phyloP scores from a whole-genome alignment of 2,329 filamentous ascomycete species.

The Aaosphaeria pasadenensis region DNA sequence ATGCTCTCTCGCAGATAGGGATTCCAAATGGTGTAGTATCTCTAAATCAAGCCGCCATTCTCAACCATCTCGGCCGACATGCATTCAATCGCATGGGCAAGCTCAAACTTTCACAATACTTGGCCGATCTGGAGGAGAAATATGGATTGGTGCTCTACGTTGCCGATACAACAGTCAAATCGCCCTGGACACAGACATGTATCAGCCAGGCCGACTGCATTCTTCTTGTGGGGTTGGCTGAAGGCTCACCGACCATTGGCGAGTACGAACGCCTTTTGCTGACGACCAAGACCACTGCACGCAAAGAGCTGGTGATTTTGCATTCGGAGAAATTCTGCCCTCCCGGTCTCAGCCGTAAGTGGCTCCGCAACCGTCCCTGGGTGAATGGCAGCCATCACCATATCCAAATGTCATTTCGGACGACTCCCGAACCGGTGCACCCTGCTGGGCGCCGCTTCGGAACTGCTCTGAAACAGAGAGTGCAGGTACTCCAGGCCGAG shows the following conservation, averaged over 20 bases:
- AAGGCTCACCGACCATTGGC: constrained; percentile 84
- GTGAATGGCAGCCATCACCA: constrained; percentile 98
- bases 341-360: constrained; percentile 80
- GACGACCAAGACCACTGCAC: constrained; percentile 93
- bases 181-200: constrained; percentile 97
- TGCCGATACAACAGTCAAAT: constrained; percentile 94
- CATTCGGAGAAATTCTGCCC: constrained; percentile 86
- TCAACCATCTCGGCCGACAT: constrained; percentile 92
- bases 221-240: constrained; percentile 84
- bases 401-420: constrained; percentile 88
- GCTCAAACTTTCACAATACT: constrained; percentile 89
- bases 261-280: constrained; percentile 96
- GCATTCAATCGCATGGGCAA: constrained; percentile 98
- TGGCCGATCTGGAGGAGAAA: constrained; percentile 95
- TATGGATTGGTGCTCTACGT: constrained; percentile 95
- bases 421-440: constrained; percentile 72
- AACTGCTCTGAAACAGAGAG: constrained; percentile 82
- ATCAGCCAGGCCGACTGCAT: constrained; percentile 97
- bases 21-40: constrained; percentile 86
- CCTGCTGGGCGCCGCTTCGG: constrained; percentile 75
- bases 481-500: constrained; percentile 92
- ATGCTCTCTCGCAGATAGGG: constrained; percentile 84
- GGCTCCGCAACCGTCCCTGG: constrained; percentile 88
- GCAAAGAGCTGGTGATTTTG: constrained; percentile 86
- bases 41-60: constrained; percentile 86